phyloP scores from a whole-genome alignment of 2,329 filamentous ascomycete genomes.

The Exophiala spinifera region DNA sequence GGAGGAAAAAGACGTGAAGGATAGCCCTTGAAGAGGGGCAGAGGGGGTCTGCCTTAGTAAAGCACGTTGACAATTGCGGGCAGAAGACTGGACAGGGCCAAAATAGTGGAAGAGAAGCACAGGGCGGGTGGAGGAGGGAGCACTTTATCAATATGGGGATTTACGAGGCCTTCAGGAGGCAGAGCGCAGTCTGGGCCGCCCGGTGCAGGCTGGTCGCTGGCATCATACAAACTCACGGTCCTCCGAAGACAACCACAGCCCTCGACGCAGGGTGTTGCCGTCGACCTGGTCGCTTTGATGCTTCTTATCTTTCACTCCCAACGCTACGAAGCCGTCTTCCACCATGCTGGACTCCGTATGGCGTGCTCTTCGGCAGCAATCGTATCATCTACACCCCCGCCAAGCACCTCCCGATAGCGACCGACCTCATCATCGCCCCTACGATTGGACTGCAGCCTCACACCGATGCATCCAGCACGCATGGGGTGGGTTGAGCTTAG shows the following conservation, averaged over 20 bases:
- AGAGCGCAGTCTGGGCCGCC: too few species aligned
- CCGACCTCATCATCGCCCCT: neutral
- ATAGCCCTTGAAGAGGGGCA: neutral
- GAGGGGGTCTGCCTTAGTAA: neutral
- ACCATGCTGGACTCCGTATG: neutral
- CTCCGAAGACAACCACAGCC: too few species aligned
- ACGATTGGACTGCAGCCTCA: conserved; percentile 1
- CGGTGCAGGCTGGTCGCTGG: too few species aligned
- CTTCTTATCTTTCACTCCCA: neutral
- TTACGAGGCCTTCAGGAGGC: too few species aligned
- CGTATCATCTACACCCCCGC: conserved; percentile 8
- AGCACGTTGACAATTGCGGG: conserved; percentile 7
- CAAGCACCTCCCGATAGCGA: conserved; percentile 18
- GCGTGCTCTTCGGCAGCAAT: neutral
- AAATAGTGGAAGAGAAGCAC: neutral
- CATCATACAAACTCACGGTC: too few species aligned
- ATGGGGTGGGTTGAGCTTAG: conserved; percentile 7
- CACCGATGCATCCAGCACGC: neutral
- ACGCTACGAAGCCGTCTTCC: too few species aligned
- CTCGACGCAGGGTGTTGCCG: too few species aligned
- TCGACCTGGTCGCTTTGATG: neutral
- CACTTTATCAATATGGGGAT: too few species aligned
- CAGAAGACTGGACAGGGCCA: conserved; percentile 1
- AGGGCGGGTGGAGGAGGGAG: too few species aligned
- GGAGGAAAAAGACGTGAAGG: neutral